Evolutionary conservation across 805 yeast species (phyloP).

Genomic region (Tetrapisispora namnaoensis): DNA sequence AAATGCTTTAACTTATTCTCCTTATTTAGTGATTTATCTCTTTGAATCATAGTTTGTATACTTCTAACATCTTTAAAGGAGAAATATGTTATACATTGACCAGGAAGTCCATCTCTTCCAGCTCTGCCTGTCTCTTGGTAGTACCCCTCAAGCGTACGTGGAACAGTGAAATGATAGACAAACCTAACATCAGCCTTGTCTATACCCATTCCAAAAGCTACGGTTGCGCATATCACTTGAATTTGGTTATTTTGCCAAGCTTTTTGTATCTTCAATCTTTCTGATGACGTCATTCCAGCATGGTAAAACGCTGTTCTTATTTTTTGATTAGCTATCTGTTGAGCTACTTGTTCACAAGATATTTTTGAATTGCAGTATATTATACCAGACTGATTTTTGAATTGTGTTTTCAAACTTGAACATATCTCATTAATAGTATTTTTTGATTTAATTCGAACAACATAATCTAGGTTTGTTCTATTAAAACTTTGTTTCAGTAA

Average conservation of each 20-base stretch:
- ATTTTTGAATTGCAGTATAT: conserved; percentile 89
- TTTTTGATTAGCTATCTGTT: conserved; percentile 49
- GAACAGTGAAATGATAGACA: conserved; percentile 82
- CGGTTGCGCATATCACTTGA: conserved; percentile 89
- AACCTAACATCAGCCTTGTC: conserved; percentile 94
- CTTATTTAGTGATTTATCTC: conserved; percentile 58
- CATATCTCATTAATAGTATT: conserved; percentile 49
- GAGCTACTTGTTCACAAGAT: conserved; percentile 77
- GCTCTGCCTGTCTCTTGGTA: conserved; percentile 99
- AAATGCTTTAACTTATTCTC: conserved; percentile 69
- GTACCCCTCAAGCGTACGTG: conserved; percentile 89
- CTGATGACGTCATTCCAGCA: conserved; percentile 84
- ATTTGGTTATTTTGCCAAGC: conserved; percentile 70
- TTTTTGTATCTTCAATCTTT: conserved; percentile 57
- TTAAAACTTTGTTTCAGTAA: conserved; percentile 87
- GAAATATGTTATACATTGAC: conserved; percentile 79
- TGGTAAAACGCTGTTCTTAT: conserved; percentile 70
- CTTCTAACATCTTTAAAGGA: conserved; percentile 70
- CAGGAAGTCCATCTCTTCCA: conserved; percentile 84
- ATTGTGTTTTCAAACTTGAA: conserved; percentile 43
- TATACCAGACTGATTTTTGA: conserved; percentile 64
- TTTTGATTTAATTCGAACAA: conserved; percentile 57
- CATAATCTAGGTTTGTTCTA: conserved; percentile 74
- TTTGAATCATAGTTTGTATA: conserved; percentile 65
- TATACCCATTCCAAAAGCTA: conserved; percentile 99